phyloP scores from a whole-genome alignment of 2,329 filamentous ascomycete species.

The Neonectria ditissima region DNA sequence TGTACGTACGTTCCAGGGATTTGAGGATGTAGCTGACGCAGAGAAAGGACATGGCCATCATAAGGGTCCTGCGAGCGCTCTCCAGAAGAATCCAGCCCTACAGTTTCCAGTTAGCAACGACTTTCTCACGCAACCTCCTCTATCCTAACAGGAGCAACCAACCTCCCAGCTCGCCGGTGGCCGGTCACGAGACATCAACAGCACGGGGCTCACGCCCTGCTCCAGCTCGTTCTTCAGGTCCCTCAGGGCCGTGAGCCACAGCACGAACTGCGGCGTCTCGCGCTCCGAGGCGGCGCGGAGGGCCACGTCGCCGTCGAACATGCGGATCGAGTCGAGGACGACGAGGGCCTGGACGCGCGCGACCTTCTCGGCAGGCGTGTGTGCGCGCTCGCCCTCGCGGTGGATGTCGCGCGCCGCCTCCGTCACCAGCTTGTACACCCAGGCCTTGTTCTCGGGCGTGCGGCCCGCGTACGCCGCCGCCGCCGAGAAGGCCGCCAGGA shows the following conservation, averaged over 20 bases:
- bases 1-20: constrained; percentile 46
- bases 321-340: constrained; percentile 55
- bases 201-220: constrained; percentile 36
- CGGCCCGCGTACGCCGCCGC: constrained; percentile 54
- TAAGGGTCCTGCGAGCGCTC: constrained; percentile 53
- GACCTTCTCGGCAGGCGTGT: constrained; percentile 53
- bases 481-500: constrained; percentile 55
- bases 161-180: constrained; percentile 59
- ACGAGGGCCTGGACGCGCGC: constrained; percentile 58
- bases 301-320: constrained; percentile 58
- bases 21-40: constrained; percentile 52
- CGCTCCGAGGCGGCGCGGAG: constrained; percentile 56
- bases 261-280: constrained; percentile 51
- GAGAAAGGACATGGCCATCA: constrained; percentile 49
- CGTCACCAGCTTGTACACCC: constrained; percentile 54
- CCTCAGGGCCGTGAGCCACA: constrained; percentile 53
- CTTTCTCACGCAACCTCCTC: too few species aligned
- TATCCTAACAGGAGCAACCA: constrained; percentile 15
- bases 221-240: constrained; percentile 51
- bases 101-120: constrained; percentile 13
- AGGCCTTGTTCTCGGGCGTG: constrained; percentile 52
- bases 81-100: constrained; percentile 58
- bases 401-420: constrained; percentile 54
- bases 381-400: constrained; percentile 48
- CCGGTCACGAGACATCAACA: constrained; percentile 43